Evolutionary conservation across 148 eudicot genomes (phyloP), one percentile per base, ranked within the genome.

Genomic region (Persicaria maculosa): DNA sequence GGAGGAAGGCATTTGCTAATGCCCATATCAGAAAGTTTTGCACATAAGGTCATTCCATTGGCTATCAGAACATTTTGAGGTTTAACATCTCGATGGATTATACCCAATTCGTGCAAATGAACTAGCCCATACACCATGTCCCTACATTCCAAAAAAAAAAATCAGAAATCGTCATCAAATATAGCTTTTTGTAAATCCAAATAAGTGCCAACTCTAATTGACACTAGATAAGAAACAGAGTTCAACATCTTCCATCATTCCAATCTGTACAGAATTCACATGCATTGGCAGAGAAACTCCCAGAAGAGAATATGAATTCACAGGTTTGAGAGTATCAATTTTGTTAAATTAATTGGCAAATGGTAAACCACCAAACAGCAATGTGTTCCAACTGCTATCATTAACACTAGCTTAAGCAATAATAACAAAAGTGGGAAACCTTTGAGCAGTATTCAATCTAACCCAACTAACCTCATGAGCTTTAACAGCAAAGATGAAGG

Each of bases 1-100:
- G 83, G 93, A 72, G 74, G 81, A 72, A 94, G 93, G 57, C 88
- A 95, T 86, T 90, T 94, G 89, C 98, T 91, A 77, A 94, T 94
- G 44, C 98, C 97, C 98, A 94, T 94, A 83, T 94, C 98, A 68
- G 97, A 94, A 44, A 94, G 88, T 80, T 94, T 94, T 59, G 93
- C 96, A 83, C 83, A 80, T 43, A 88, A 71, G 47, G 82, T 69
- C 78, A 48, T 86, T 52, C 86, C 97, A 83, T 86, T 88, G 48
- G 85, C 79, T 79, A 94, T 88, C 86, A 94, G 85, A 45, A 94
- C 93, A 79, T 94, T 94, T 64, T 91, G 97, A 75, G 98, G 98
- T 83, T 94, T 94, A 65, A 94, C 72, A 73, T 94, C 98, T 16
- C 98, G 85, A 84, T 94, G 98, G 72, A 94, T 81, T 15, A 94